Evolutionary conservation across 1,284 basidiomycete genomes (phyloP).

Genomic region (Moesziomyces parantarcticus): DNA sequence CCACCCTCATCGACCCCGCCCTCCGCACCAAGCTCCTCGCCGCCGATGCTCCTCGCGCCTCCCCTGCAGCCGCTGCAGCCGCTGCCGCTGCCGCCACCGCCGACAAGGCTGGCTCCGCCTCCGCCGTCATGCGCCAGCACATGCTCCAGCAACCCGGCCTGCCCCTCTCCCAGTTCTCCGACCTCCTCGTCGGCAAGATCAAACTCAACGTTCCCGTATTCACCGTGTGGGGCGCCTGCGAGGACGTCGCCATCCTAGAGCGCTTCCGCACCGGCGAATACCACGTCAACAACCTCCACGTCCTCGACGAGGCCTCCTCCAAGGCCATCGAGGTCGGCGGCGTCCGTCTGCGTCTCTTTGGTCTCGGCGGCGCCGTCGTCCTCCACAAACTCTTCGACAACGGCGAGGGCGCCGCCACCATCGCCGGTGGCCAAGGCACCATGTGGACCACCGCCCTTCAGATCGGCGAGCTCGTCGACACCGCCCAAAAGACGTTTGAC

Average conservation of each 20-base stretch:
- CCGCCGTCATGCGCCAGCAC: slow-evolving; percentile 51
- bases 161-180: slow-evolving; percentile 88
- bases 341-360: slow-evolving; percentile 89
- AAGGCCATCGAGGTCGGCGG: slow-evolving; percentile 90
- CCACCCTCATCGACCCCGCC: slow-evolving; percentile 86
- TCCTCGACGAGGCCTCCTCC: slow-evolving; percentile 94
- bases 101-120: slow-evolving; percentile 28
- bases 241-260: slow-evolving; percentile 92
- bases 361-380: slow-evolving; percentile 93
- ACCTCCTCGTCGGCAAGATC: slow-evolving; percentile 79
- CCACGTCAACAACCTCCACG: slow-evolving; percentile 78
- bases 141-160: slow-evolving; percentile 67
- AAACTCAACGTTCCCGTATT: slow-evolving; percentile 80
- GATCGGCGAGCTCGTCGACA: slow-evolving; percentile 97
- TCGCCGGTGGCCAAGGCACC: slow-evolving; percentile 95
- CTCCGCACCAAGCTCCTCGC: slow-evolving; percentile 83
- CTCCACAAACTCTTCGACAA: slow-evolving; percentile 98
- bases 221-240: slow-evolving; percentile 97
- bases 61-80: slow-evolving; percentile 72
- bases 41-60: slow-evolving; percentile 71
- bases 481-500: slow-evolving; percentile 88
- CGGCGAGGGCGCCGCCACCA: slow-evolving; percentile 91
- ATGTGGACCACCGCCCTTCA: slow-evolving; percentile 99
- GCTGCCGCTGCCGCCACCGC: slow-evolving; percentile 56
- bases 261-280: slow-evolving; percentile 87